Base-by-base conservation (phyloP, 2,329 filamentous ascomycete genomes). In the Alternaria metachromatica region DNA sequence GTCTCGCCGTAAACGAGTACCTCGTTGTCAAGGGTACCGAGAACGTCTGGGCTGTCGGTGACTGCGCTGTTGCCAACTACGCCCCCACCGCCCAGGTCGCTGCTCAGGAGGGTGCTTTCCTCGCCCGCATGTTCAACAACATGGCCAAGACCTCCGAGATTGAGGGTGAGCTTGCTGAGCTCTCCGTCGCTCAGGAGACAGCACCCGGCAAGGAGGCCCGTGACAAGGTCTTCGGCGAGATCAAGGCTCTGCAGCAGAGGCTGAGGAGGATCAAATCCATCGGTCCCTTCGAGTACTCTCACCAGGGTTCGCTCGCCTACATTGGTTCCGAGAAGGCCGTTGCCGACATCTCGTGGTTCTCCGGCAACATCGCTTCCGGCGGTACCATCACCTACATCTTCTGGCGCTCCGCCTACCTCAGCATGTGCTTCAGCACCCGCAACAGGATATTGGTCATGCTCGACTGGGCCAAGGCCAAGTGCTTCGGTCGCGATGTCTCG, bases 341-440 rank as follows among this genome's bases (percentile, higher is more conserved):
- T 63, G 96, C 96, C 66, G 96, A 99, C 83, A 93, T 99, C 76
- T 92, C 90, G 80, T 99, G 96, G 95, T 90, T 96, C 84, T 96
- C 96, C 76, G 96, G 96, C 71, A 99, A 98, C 85, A 88, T 99
- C 74, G 95, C 96, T 66, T 93, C 91, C 49, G 96, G 95, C 79
- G 96, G 96, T 79, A 93, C 91, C 76, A 85, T 98, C 83, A 99
- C 96, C 60, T 99, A 97, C 84, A 88, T 97, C 72, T 99, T 99
- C 89, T 99, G 96, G 96, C 89, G 94, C 80, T 96, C 92, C 79
- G 96, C 95, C 59, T 99, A 99, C 82, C 86, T 99, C 81, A 97
- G 93, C 87, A 99, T 99, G 96, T 97, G 95, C 89, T 99, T 99
- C 83, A 98, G 94, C 89, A 94, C 93, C 66, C 93, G 96, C 75